Evolutionary conservation across 2,329 filamentous ascomycete species (phyloP).

Genomic region (Nigrograna mackinnonii): DNA sequence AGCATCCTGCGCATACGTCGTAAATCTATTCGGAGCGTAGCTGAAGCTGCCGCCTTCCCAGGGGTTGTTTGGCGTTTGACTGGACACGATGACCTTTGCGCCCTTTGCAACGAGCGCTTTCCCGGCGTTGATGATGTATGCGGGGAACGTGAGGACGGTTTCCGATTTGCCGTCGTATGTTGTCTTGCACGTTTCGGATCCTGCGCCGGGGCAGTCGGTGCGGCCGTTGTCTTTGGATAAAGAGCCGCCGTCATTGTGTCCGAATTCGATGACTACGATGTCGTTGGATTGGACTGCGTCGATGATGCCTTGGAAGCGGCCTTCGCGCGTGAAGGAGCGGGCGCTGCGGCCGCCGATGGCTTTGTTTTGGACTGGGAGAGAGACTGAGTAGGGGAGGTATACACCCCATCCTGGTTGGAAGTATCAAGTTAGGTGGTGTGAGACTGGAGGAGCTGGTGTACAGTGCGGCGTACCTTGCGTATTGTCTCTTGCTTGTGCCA

Average conservation of each 20-base stretch:
- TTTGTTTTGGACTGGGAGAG: conserved; percentile 61
- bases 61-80: conserved; percentile 65
- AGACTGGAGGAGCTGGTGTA: neutral
- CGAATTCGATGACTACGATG: conserved; percentile 72
- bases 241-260: conserved; percentile 71
- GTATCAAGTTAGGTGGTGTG: neutral
- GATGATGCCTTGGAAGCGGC: conserved; percentile 63
- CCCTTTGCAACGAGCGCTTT: conserved; percentile 59
- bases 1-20: conserved; percentile 57
- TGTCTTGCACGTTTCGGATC: conserved; percentile 57
- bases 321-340: conserved; percentile 68
- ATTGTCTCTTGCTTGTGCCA: conserved; percentile 53
- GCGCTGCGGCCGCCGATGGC: conserved; percentile 69
- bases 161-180: conserved; percentile 56
- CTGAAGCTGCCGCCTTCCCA: conserved; percentile 61
- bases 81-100: conserved; percentile 61
- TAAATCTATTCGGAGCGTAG: conserved; percentile 57
- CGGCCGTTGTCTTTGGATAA: conserved; percentile 63
- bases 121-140: conserved; percentile 63
- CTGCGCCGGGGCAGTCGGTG: conserved; percentile 61
- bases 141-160: conserved; percentile 63
- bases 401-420: conserved; percentile 61
- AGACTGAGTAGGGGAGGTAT: conserved; percentile 58
- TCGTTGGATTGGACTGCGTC: conserved; percentile 59
- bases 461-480: conserved; percentile 39